Conservation (phyloP, 768 basidiomycete species). For the Boletus patriciae region DNA sequence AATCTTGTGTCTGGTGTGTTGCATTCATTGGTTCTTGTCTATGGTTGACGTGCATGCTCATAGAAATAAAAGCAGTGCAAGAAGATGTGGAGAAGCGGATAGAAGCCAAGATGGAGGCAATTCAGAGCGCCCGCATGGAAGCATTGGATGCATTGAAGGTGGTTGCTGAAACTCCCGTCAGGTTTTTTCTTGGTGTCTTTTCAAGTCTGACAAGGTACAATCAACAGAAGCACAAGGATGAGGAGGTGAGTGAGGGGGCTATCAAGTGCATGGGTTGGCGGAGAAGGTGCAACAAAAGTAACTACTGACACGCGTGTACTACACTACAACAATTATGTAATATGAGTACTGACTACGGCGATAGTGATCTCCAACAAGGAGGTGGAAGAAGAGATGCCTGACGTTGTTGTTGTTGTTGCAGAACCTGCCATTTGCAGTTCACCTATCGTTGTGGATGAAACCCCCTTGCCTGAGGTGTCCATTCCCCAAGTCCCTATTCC, state of each 20-base stretch:
- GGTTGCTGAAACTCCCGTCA: conserved; percentile 35
- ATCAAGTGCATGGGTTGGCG: too few relatives aligned
- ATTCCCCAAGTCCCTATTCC: conserved; percentile 5
- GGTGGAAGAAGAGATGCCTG: conserved; percentile 13
- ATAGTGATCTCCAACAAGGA: too few relatives aligned
- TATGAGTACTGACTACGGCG: too few relatives aligned
- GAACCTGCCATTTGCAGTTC: neutral
- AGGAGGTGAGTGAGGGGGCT: too few relatives aligned
- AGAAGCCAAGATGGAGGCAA: conserved; percentile 43
- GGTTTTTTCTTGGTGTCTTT: conserved; percentile 14
- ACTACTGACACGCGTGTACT: too few relatives aligned
- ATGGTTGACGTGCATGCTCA: neutral
- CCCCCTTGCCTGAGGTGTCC: neutral
- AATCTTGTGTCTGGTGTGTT: conserved; percentile 45
- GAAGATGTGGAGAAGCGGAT: conserved; percentile 47
- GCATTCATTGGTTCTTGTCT: neutral
- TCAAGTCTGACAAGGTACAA: conserved; percentile 23
- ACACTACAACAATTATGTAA: too few relatives aligned
- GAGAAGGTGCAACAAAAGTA: too few relatives aligned
- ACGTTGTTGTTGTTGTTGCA: neutral
- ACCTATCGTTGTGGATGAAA: neutral
- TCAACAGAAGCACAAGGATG: conserved; percentile 59
- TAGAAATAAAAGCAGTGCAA: conserved; percentile 49
- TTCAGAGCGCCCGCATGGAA: conserved; percentile 42
- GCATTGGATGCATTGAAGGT: conserved; percentile 39